Base-by-base conservation (phyloP, 1,139 yeast genomes). In the Debaryomycetaceae sp. region DNA sequence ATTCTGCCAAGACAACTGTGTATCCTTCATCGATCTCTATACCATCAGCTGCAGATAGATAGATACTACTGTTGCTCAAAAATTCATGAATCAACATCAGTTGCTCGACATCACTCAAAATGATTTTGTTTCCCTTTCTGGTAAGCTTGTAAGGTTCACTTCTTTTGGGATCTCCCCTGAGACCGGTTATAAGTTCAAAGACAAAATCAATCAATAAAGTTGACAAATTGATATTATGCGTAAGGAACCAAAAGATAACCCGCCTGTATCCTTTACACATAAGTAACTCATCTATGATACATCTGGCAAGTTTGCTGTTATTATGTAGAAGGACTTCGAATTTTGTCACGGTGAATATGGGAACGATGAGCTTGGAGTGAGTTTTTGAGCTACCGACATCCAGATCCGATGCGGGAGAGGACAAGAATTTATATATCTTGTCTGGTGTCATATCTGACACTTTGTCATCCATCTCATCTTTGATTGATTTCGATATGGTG, bases 41-140 rank as follows among this genome's bases (percentile, higher is more conserved):
- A 4, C 72, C 68, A 23, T 68, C 66, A 1, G 65, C 58, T 0
- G 76, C 69, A 0, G 83, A 69, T 17, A 84, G 60, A 49, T 70
- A 78, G 11, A 75, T 70, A 7, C 78, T 68, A 24, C 84, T 75
- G 48, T 77, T 81, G 13, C 79, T 72, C 46, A 85, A 70, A 53
- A 85, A 82, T 57, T 83, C 88, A 59, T 84, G 89, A 36, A 85
- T 60, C n/a, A 85, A 56, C 87, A 84, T 81, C 55, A 78, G 77
- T 48, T 65, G 71, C 52, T 85, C 91, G 40, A 81, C 70, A 6
- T 75, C 80, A 33, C 84, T 77, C 13, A 84, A 59, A 6, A 62
- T 65, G 7, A 83, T 52, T 4, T 52, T 47, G 4, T 65, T 50
- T 0, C 89, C 91, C 47, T 68, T 66, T 54, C 90, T 69, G 6